Conservation (phyloP, 2,329 filamentous ascomycete species). For the Cordyceps pruinosa region DNA sequence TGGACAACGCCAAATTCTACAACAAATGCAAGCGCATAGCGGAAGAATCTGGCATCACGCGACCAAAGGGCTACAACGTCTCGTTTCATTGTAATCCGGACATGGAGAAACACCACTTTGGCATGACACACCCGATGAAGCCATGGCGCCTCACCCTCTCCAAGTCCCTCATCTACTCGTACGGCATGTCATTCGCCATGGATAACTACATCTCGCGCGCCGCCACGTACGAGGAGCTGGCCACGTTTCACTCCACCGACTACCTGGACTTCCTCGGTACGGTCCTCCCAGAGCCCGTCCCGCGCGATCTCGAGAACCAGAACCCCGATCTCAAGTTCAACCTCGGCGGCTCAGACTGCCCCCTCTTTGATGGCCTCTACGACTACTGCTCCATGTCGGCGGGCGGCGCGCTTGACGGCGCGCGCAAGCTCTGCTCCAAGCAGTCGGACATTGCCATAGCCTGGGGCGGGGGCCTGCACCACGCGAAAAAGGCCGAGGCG, state of each 20-base stretch:
- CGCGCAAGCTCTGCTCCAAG: conserved; percentile 75
- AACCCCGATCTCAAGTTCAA: conserved; percentile 69
- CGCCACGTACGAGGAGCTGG: conserved; percentile 82
- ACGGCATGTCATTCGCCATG: conserved; percentile 96
- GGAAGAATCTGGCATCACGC: conserved; percentile 61
- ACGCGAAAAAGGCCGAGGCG: conserved; percentile 89
- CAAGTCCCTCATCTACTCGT: conserved; percentile 88
- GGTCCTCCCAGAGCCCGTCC: conserved; percentile 57
- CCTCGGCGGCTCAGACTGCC: conserved; percentile 85
- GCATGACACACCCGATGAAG: conserved; percentile 97
- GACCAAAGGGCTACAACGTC: conserved; percentile 80
- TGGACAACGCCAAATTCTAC: conserved; percentile 50
- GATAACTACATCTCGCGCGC: conserved; percentile 81
- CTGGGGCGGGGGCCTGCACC: conserved; percentile 94
- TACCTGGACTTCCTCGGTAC: conserved; percentile 84
- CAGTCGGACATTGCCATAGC: conserved; percentile 95
- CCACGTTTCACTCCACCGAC: conserved; percentile 77
- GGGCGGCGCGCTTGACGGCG: conserved; percentile 84
- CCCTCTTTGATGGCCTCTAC: conserved; percentile 91
- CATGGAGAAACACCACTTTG: conserved; percentile 96
- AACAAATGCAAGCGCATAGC: conserved; percentile 51
- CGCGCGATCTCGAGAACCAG: conserved; percentile 58
- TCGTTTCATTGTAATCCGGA: conserved; percentile 94
- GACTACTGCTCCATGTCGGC: conserved; percentile 93
- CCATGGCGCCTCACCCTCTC: conserved; percentile 94